Conservation (phyloP, 768 basidiomycete genomes). For the Mrakia frigida region DNA sequence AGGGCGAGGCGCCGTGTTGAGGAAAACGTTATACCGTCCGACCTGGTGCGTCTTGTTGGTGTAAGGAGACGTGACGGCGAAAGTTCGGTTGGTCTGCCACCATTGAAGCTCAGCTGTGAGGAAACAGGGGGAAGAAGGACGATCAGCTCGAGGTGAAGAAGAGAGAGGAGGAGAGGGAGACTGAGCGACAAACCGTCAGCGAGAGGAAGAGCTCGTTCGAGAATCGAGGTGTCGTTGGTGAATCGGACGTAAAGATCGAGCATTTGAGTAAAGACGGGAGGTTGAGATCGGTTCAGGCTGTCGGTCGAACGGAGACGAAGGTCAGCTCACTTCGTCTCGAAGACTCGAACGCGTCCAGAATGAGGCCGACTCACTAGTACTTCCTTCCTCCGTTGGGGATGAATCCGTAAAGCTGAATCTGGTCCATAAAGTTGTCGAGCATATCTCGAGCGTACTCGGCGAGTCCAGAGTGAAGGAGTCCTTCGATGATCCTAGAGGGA, state of each 20-base stretch:
- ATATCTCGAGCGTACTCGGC: conserved; percentile 67
- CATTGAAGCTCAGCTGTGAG: conserved; percentile 61
- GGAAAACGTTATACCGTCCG: conserved; percentile 64
- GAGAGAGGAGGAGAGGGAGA: neutral
- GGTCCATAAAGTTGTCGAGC: conserved; percentile 92
- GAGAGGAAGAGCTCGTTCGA: conserved; percentile 72
- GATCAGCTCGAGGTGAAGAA: neutral
- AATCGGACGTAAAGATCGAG: conserved; percentile 71
- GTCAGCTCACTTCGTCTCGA: neutral
- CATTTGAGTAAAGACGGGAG: conserved; percentile 91
- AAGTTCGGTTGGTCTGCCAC: conserved; percentile 72
- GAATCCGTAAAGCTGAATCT: conserved; percentile 75
- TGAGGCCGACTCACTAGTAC: conserved; percentile 21
- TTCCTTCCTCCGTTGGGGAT: conserved; percentile 84
- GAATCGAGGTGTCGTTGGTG: conserved; percentile 67
- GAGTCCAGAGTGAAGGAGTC: conserved; percentile 74
- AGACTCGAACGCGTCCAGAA: neutral
- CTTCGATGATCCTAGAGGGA: conserved; percentile 51
- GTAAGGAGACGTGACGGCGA: conserved; percentile 64
- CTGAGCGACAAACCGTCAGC: conserved; percentile 57
- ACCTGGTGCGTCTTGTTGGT: conserved; percentile 60
- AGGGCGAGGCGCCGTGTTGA: conserved; percentile 79
- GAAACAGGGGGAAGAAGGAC: neutral
- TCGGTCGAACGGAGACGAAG: neutral
- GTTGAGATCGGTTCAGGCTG: conserved; percentile 76